Conservation (phyloP, 441 rosid species). For the Adansonia gregorii region DNA sequence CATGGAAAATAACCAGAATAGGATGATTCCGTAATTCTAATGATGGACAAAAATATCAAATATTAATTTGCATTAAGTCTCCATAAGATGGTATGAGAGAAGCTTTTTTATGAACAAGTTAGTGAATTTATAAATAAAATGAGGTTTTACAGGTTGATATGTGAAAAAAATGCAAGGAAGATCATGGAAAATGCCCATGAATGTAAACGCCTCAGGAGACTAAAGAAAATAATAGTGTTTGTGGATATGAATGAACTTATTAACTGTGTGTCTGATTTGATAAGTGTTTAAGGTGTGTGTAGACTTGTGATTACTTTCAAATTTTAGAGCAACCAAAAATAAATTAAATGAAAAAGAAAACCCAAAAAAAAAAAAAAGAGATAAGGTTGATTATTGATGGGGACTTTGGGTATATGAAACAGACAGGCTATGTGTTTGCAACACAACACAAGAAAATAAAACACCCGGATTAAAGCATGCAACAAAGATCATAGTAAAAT, state of each 20-base stretch:
- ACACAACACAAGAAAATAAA: slow-evolving; percentile 45
- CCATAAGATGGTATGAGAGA: background rate
- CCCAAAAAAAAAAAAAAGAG: background rate
- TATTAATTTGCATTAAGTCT: slow-evolving; percentile 28
- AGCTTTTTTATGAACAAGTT: background rate
- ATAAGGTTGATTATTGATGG: slow-evolving; percentile 16
- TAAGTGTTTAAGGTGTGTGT: background rate
- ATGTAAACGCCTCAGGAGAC: no score
- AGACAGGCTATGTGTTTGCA: slow-evolving; percentile 36
- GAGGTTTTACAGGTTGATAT: background rate
- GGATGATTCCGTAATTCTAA: slow-evolving; percentile 21
- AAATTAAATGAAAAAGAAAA: background rate
- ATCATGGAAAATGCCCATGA: background rate
- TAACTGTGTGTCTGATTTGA: no score
- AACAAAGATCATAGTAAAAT: slow-evolving; percentile 22
- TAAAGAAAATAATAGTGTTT: no score
- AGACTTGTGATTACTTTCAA: background rate
- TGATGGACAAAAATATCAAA: slow-evolving; percentile 32
- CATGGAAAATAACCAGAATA: slow-evolving; percentile 16
- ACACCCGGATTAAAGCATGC: slow-evolving; percentile 51
- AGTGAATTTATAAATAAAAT: background rate
- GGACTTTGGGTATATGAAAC: slow-evolving; percentile 31
- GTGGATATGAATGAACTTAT: no score
- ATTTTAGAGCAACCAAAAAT: background rate
- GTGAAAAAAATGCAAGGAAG: background rate